Evolutionary conservation across 75 land plant genomes (phyloP).

Genomic region (Pinus taeda): DNA sequence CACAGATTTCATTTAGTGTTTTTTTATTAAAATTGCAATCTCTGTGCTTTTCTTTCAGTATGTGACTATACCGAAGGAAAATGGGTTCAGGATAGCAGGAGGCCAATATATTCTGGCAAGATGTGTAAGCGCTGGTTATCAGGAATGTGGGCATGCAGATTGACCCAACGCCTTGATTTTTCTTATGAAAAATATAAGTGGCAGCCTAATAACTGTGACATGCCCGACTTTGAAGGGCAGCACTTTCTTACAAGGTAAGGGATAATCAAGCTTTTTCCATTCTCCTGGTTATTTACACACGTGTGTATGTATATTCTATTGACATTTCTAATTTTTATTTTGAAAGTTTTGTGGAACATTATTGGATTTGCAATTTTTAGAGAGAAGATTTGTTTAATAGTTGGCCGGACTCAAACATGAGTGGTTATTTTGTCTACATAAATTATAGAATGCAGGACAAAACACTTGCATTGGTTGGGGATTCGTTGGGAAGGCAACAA

Average conservation of each 20-base stretch:
- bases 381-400: no score
- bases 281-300: neutral
- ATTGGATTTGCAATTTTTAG: neutral
- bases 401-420: conserved; percentile 83
- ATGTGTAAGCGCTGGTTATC: conserved; percentile 78
- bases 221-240: conserved; percentile 60
- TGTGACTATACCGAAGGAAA: conserved; percentile 78
- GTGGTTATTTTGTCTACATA: conserved; percentile 77
- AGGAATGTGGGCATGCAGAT: conserved; percentile 81
- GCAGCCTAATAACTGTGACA: conserved; percentile 76
- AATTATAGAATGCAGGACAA: conserved; percentile 70
- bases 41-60: conserved; percentile 25
- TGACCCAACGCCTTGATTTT: conserved; percentile 64
- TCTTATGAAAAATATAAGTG: conserved; percentile 67
- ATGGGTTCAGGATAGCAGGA: conserved; percentile 65
- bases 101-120: conserved; percentile 76
- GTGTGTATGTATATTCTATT: no score
- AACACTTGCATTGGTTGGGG: conserved; percentile 82
- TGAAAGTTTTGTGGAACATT: neutral
- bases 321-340: neutral
- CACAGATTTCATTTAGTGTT: neutral
- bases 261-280: neutral
- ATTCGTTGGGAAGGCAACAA: conserved; percentile 86
- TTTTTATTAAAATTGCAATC: neutral
- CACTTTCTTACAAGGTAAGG: conserved; percentile 59